These are phyloP conservation scores for Cyclotella choctawhatcheeana DNA, from an alignment of 108 stramenopile genomes.

Conservation along the genomic window DNA sequence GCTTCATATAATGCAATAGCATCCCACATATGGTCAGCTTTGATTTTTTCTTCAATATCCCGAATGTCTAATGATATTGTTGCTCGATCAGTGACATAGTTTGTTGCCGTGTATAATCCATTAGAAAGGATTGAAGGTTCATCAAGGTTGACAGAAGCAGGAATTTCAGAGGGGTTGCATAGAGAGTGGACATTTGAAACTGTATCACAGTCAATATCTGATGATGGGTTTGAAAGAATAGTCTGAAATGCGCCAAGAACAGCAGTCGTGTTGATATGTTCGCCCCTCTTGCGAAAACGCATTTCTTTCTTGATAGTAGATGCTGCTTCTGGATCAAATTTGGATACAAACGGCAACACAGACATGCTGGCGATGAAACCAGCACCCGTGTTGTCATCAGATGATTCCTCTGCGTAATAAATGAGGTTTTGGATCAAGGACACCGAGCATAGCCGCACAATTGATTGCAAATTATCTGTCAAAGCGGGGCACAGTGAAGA, in stretches of 20 bases:
- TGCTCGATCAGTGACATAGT: constrained; percentile 76
- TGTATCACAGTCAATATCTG: constrained; percentile 35
- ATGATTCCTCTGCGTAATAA: constrained; percentile 41
- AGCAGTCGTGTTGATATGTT: neutral
- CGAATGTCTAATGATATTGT: constrained; percentile 71
- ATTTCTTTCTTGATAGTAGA: constrained; percentile 27
- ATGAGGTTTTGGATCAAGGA: constrained; percentile 66
- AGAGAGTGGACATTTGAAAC: constrained; percentile 15
- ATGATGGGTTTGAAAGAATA: constrained; percentile 16
- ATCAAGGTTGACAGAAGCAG: constrained; percentile 52
- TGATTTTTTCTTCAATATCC: constrained; percentile 65
- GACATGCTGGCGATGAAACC: constrained; percentile 40
- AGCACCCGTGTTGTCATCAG: constrained; percentile 35
- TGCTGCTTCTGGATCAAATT: constrained; percentile 19
- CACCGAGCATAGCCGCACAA: constrained; percentile 41
- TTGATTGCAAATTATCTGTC: constrained; percentile 33
- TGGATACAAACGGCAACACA: constrained; percentile 30
- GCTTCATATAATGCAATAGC: constrained; percentile 64
- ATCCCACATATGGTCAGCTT: constrained; percentile 40
- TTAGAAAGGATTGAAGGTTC: constrained; percentile 45
- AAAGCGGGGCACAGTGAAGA: constrained; percentile 50
- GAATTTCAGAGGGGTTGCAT: constrained; percentile 7
- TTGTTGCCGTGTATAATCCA: constrained; percentile 76
- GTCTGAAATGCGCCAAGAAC: constrained; percentile 26
- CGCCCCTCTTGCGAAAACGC: neutral